Percentiles rank a stretch among this genome's conserved stretches.
Conservation (phyloP, 2,329 filamentous ascomycete species). For the Gaeumannomyces sp. region DNA sequence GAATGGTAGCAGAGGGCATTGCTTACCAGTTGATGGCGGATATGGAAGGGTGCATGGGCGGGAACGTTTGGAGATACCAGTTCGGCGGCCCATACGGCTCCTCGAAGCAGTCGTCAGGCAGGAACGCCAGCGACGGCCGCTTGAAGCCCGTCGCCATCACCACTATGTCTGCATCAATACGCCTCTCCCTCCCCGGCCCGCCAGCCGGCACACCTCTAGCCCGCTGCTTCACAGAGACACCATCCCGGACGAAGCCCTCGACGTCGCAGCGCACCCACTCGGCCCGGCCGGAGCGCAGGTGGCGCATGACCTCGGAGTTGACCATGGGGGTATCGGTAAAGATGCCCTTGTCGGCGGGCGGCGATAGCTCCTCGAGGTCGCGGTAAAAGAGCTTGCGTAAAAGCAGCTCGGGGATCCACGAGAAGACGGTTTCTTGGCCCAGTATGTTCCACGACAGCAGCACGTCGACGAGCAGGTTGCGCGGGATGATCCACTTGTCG, state of each 20-base stretch:
- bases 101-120: slow-evolving; percentile 66
- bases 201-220: slow-evolving; percentile 66
- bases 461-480: slow-evolving; percentile 68
- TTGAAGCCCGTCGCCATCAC: slow-evolving; percentile 81
- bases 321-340: slow-evolving; percentile 85
- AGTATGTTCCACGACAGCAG: slow-evolving; percentile 73
- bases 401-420: slow-evolving; percentile 71
- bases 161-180: slow-evolving; percentile 67
- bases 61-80: slow-evolving; percentile 87
- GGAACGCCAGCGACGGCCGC: slow-evolving; percentile 64
- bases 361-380: slow-evolving; percentile 65
- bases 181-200: slow-evolving; percentile 62
- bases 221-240: slow-evolving; percentile 66
- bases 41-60: slow-evolving; percentile 64
- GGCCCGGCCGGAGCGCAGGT: slow-evolving; percentile 61
- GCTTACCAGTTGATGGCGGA: slow-evolving; percentile 64
- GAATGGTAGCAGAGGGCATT: too few species aligned
- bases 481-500: slow-evolving; percentile 83
- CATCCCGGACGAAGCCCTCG: slow-evolving; percentile 53
- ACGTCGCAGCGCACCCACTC: slow-evolving; percentile 82
- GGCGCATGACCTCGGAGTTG: slow-evolving; percentile 70
- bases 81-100: slow-evolving; percentile 70
- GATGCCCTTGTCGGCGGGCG: slow-evolving; percentile 61
- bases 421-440: slow-evolving; percentile 68
- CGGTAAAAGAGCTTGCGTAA: slow-evolving; percentile 77